A percentile compares a stretch with the other conserved stretches of the same genome.
Conservation (phyloP, 129 eudicot species). For the Tagetes erecta region DNA sequence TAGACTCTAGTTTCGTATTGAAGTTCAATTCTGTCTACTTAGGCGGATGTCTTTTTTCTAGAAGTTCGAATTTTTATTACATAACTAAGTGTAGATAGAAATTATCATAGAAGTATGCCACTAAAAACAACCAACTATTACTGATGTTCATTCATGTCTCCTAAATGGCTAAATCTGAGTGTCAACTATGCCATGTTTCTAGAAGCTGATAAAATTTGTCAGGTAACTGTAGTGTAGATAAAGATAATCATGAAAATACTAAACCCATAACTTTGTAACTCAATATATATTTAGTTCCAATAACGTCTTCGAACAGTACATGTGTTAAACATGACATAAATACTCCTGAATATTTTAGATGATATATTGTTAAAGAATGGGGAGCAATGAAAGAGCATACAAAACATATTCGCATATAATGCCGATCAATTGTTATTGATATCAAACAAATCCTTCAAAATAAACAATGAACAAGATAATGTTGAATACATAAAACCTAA, state of each 20-base stretch:
- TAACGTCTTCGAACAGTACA: background rate
- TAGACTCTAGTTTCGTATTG: slow-evolving; percentile 1
- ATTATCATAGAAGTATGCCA: background rate
- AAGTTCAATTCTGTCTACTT: background rate
- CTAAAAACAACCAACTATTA: background rate
- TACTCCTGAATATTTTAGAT: background rate
- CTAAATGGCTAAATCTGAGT: background rate
- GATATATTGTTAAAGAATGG: background rate
- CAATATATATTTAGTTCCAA: background rate
- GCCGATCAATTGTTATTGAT: slow-evolving; percentile 2
- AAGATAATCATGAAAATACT: background rate
- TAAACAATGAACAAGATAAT: slow-evolving; percentile 1
- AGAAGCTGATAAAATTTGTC: background rate
- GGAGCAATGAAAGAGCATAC: too few relatives aligned
- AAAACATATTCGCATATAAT: background rate
- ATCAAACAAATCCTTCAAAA: background rate
- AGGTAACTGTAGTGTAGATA: background rate
- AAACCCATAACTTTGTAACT: background rate
- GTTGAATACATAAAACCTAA: background rate
- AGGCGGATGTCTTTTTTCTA: background rate
- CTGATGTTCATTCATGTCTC: background rate
- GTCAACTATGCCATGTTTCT: background rate
- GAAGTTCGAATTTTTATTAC: background rate
- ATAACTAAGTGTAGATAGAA: background rate
- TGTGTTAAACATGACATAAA: background rate